Evolutionary conservation across 805 yeast species (phyloP), one percentile per base, ranked within the genome.

Genomic region (Ogataea thermomethanolica): DNA sequence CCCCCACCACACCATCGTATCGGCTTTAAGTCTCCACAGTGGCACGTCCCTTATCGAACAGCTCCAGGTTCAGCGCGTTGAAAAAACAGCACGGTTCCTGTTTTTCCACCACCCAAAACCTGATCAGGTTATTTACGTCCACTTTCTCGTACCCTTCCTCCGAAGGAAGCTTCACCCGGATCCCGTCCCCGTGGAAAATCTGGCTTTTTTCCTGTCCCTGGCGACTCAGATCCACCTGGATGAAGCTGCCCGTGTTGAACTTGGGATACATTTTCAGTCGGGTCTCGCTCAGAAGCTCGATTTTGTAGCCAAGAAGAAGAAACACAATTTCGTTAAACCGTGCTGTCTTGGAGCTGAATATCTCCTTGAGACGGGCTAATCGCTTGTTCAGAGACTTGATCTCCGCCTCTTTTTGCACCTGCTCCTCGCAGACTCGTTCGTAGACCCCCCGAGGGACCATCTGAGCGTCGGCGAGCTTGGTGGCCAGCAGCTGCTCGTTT

Each of bases 71-170:
- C 45, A 88, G 62, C 1, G 90, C 87, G 43, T 90, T 80, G 39
- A 88, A 64, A 49, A 88, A 82, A 48, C 95, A 83, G 0, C 93
- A 84, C 11, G 86, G 75, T 49, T 84, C 87, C 22, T 73, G 74
- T 48, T 78, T 75, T 29, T 83, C 83, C 29, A 69, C 67, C 2
- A 84, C 76, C 89, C 93, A 86, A 43, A 74, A 73, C 8, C 71
- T 62, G 11, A 84, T 70, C 43, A 86, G 66, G 33, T 75, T 72
- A 44, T 75, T 74, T 67, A 70, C 62, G 74, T 65, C 54, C 81
- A 59, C 51, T 70, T 39, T 60, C 53, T 77, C 64, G 61, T 82
- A 67, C 50, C 79, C 68, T 66, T 75, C 64, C 58, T 74, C 60
- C 64, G 76, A 33, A 9, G 39, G 41, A 3, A 45, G 28, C 25